Evolutionary conservation across 805 yeast genomes (phyloP), one percentile per base, ranked within the genome.

Genomic region (Lipomyces japonicus): DNA sequence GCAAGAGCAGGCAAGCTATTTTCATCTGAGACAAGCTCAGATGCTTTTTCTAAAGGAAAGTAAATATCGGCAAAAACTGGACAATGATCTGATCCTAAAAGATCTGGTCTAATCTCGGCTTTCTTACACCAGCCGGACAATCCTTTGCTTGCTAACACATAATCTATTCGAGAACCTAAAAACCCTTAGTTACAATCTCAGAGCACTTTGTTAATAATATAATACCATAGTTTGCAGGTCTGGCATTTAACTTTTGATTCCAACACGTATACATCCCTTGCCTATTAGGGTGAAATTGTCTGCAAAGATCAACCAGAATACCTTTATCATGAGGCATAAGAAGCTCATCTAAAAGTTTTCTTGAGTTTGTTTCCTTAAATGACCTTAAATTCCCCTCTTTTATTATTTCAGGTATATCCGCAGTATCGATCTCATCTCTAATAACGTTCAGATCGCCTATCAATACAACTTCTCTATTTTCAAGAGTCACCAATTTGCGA

Each of bases 21-120:
- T 4, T 44, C 12, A 25, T 26, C 2, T 12, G 36, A 23, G 12
- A 14, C 23, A 28, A 23, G 4, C 12, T 35, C 18, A 6, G 3
- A 3, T 16, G 38, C 38, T 14, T 16, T 21, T 23, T 34, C 48
- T n/a, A 42, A 25, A 34, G 39, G 38, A 21, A 50, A 41, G 2
- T 70, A 68, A 39, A 89, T 62, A 64, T 88, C 97, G 1, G 88
- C 75, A 62, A 66, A 88, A 0, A 88, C 79, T 0, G 98, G 98
- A 66, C 97, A 91, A 67, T 91, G 98, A 65, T 91, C 98, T 0
- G 96, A 87, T 0, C 98, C 98, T 64, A 77, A 70, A 1, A 90
- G 61, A 39, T 74, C 74, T 0, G 88, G 82, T 76, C 85, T 75
- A n/a, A 86, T 85, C 53, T 76, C 76, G 0, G 71, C 71, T 37